Conservation (phyloP, 169 alveolate genomes). For the Plasmodium berghei region DNA sequence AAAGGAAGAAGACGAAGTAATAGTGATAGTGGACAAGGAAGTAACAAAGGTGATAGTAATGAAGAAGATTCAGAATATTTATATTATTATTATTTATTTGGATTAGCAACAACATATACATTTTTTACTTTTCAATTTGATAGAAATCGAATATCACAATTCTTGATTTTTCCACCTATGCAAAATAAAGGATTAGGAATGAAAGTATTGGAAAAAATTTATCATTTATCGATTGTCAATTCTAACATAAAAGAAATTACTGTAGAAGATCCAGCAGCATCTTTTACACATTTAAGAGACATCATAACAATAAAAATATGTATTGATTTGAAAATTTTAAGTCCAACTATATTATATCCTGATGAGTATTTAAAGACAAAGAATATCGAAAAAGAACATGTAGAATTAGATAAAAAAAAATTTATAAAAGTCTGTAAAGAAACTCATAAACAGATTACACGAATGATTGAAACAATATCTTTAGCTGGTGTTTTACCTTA, state of each 20-base stretch:
- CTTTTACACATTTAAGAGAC: slow-evolving; percentile 84
- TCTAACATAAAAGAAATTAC: slow-evolving; percentile 82
- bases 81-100: slow-evolving; percentile 75
- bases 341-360: slow-evolving; percentile 49
- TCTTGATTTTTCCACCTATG: slow-evolving; percentile 84
- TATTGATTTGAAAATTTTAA: slow-evolving; percentile 42
- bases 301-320: slow-evolving; percentile 81
- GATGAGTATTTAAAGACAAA: slow-evolving; percentile 59
- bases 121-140: slow-evolving; percentile 83
- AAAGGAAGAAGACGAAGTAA: not conserved
- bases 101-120: slow-evolving; percentile 85
- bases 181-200: slow-evolving; percentile 85
- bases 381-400: slow-evolving; percentile 46
- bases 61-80: not conserved
- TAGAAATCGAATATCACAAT: slow-evolving; percentile 85
- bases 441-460: slow-evolving; percentile 63
- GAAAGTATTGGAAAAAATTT: slow-evolving; percentile 80
- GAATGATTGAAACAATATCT: slow-evolving; percentile 46
- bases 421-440: slow-evolving; percentile 66
- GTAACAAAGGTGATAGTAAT: not conserved
- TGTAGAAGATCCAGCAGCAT: slow-evolving; percentile 87
- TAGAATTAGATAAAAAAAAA: slow-evolving; percentile 32
- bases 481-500: slow-evolving; percentile 66
- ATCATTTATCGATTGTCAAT: slow-evolving; percentile 82
- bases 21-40: not conserved